Base-by-base conservation (phyloP, 2,329 filamentous ascomycete species). In the Didymella lethalis region DNA sequence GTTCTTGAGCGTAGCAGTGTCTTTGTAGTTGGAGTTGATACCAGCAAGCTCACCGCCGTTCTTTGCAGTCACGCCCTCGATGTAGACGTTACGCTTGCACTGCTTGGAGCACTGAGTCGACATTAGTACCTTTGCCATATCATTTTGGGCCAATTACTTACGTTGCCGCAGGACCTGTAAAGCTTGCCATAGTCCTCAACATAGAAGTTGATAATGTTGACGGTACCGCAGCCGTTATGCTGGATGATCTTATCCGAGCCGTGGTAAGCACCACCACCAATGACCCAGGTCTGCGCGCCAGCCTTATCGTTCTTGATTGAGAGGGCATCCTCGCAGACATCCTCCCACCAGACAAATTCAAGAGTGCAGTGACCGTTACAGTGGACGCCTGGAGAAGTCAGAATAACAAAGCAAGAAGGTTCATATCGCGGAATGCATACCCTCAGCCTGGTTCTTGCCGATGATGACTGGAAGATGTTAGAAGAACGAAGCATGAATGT, bases 221-320 rank as follows among this genome's bases (percentile, higher is more conserved):
- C 70, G 25, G 74, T 74, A 31, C 77, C 77, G 55, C 70, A 68
- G 44, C 77, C 77, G 48, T 79, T 79, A 64, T 79, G 76, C 61
- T 79, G 77, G 34, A 79, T 66, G 23, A 79, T 71, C 62, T 78
- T 79, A 66, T 79, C 76, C 0, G 67, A 62, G 14, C 74, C 77
- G 41, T 68, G 66, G 47, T 71, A 69, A 7, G 77, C 76, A 59
- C 77, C 77, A n/a, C 77, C 77, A 44, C 77, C 77, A 70, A 71
- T 81, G 76, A 61, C 78, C 65, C 66, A 71, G 69, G 62, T 75
- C 47, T 72, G 57, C n/a, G 67, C 54, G 34, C 74, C 32, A 36
- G 32, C 6, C 32, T 36, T 36, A 11, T 36, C 32, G 32, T 36
- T 36, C 32, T 36, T 36, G 32, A 36, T 36, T n/a, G 14, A 36